Evolutionary conservation across 768 basidiomycete species (phyloP).

Genomic region (Trametes cinnabarina): DNA sequence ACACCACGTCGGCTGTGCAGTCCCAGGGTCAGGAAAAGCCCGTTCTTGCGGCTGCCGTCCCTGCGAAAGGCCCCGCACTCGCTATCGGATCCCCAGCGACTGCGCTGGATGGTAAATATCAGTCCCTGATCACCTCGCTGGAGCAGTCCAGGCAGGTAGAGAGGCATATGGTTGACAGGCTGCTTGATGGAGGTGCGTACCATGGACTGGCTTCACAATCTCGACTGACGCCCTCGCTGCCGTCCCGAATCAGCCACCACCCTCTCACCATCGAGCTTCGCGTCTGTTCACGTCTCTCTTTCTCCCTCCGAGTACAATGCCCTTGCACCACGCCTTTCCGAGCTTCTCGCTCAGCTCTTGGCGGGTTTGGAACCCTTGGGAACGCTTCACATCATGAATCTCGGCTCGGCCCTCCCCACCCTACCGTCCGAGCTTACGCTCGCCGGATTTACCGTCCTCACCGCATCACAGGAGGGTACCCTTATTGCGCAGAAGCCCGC

Average conservation of each 20-base stretch:
- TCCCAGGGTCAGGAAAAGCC: conserved; percentile 26
- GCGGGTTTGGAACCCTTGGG: conserved; percentile 64
- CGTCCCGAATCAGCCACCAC: conserved; percentile 47
- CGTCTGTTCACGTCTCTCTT: conserved; percentile 69
- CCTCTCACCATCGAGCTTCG: conserved; percentile 53
- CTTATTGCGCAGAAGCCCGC: conserved; percentile 74
- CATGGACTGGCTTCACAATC: too few relatives aligned
- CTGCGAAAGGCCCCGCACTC: conserved; percentile 50
- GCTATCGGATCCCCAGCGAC: conserved; percentile 77
- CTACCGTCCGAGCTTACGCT: conserved; percentile 60
- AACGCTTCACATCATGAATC: conserved; percentile 62
- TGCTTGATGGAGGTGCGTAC: conserved; percentile 75
- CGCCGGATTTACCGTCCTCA: conserved; percentile 62
- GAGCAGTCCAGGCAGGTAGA: conserved; percentile 59
- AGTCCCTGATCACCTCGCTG: conserved; percentile 61
- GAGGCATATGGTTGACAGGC: conserved; percentile 77
- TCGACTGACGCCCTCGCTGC: neutral
- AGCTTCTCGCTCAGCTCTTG: conserved; percentile 60
- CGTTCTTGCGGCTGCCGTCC: conserved; percentile 22
- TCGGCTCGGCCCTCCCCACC: conserved; percentile 41
- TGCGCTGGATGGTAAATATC: conserved; percentile 78
- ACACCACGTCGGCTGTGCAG: conserved; percentile 15
- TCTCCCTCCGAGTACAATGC: conserved; percentile 58
- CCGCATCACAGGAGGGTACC: conserved; percentile 38
- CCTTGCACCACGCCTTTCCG: conserved; percentile 50